Conservation (phyloP, 768 basidiomycete species). For the Mycena amicta region DNA sequence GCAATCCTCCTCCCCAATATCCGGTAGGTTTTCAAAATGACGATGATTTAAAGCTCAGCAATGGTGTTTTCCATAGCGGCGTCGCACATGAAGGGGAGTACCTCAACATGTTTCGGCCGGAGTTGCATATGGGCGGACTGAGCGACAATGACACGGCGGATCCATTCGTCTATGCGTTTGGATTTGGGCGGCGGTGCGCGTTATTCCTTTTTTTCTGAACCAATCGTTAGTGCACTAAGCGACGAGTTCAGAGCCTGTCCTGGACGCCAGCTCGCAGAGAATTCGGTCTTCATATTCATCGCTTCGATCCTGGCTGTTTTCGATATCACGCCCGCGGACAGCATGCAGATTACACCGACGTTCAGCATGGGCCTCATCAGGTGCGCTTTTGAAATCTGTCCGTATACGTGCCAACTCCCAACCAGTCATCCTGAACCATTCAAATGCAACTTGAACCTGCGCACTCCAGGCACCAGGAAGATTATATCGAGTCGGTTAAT, state of each 20-base stretch:
- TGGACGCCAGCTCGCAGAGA: slow-evolving; percentile 9
- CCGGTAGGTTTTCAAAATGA: neutral
- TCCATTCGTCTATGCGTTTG: slow-evolving; percentile 6
- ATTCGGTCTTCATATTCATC: slow-evolving; percentile 7
- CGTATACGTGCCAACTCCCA: neutral
- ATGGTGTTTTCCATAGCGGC: neutral
- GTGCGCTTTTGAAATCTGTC: neutral
- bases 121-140: neutral
- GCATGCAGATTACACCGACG: neutral
- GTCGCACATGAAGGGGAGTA: slow-evolving; percentile 3
- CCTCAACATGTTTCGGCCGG: neutral
- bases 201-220: neutral
- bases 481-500: no score
- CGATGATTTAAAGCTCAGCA: neutral
- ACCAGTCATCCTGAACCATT: slow-evolving; percentile 13
- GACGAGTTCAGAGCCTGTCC: slow-evolving; percentile 1
- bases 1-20: slow-evolving; percentile 1
- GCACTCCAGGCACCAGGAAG: slow-evolving; percentile 24
- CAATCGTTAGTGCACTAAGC: no score
- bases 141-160: neutral
- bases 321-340: neutral
- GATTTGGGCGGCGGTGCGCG: neutral
- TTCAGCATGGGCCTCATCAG: slow-evolving; percentile 6
- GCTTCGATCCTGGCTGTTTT: slow-evolving; percentile 6
- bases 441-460: neutral